phyloP scores from a whole-genome alignment of 2,329 filamentous ascomycete species.

The Neonectria ditissima region DNA sequence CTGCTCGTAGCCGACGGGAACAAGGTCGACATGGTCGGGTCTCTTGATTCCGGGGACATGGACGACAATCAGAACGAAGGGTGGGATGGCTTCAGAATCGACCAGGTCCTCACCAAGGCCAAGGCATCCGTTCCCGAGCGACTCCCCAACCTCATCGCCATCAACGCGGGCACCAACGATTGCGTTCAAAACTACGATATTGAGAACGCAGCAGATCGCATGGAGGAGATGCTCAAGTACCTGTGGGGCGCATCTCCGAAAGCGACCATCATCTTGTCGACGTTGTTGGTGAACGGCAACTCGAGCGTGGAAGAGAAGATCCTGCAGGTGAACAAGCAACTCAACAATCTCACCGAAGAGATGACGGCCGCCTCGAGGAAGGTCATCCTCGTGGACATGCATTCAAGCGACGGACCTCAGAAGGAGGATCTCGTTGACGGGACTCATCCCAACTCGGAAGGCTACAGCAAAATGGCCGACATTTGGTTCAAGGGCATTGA shows the following conservation, averaged over 20 bases:
- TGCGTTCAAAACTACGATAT: constrained; percentile 50
- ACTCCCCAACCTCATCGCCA: constrained; percentile 55
- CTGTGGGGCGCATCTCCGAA: constrained; percentile 48
- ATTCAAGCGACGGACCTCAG: constrained; percentile 45
- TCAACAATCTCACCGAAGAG: constrained; percentile 42
- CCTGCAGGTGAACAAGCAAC: constrained; percentile 50
- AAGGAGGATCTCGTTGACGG: constrained; percentile 51
- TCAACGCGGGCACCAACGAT: constrained; percentile 61
- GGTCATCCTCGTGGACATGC: constrained; percentile 57
- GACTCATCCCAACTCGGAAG: constrained; percentile 54
- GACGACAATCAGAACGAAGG: constrained; percentile 58
- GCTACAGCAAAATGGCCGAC: constrained; percentile 57
- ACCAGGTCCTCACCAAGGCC: constrained; percentile 52
- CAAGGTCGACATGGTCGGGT: constrained; percentile 56
- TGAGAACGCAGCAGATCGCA: constrained; percentile 46
- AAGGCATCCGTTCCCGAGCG: constrained; percentile 44
- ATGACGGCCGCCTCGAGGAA: constrained; percentile 46
- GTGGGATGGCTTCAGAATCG: constrained; percentile 57
- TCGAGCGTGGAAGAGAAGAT: constrained; percentile 45
- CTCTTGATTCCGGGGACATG: constrained; percentile 54
- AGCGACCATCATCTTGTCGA: constrained; percentile 54
- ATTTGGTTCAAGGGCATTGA: constrained; percentile 23
- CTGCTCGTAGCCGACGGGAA: constrained; percentile 50
- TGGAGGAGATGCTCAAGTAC: constrained; percentile 51
- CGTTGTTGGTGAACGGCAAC: constrained; percentile 50